Evolutionary conservation across 2,329 filamentous ascomycete genomes (phyloP).

Genomic region (Sporothrix curviconia): DNA sequence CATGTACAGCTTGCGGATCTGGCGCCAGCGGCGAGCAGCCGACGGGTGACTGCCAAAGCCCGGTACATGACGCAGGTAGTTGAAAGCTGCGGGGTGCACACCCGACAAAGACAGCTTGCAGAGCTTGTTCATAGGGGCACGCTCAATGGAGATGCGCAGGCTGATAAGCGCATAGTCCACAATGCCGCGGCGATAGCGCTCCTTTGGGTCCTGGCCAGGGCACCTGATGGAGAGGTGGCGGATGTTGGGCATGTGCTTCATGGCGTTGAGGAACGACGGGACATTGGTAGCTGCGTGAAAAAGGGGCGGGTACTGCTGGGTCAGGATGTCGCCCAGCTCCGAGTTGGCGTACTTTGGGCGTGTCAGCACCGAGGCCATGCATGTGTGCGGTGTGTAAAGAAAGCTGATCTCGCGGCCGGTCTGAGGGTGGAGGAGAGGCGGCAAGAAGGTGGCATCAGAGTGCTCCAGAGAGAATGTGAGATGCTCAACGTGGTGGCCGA

Average conservation of each 20-base stretch:
- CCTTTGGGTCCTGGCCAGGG: conserved; percentile 60
- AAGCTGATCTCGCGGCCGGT: conserved; percentile 75
- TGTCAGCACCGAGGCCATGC: conserved; percentile 53
- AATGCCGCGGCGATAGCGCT: conserved; percentile 67
- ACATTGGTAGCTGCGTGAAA: conserved; percentile 89
- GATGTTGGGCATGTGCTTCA: conserved; percentile 62
- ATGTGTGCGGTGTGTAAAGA: conserved; percentile 71
- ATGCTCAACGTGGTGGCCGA: conserved; percentile 72
- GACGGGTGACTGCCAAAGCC: conserved; percentile 70
- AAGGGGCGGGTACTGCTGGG: conserved; percentile 79
- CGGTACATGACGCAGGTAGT: conserved; percentile 68
- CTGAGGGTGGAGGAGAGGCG: conserved; percentile 71
- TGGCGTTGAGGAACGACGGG: conserved; percentile 70
- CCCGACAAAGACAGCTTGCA: conserved; percentile 64
- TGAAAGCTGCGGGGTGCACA: conserved; percentile 68
- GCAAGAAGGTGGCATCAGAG: conserved; percentile 70
- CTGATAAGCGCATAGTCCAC: conserved; percentile 89
- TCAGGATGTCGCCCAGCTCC: conserved; percentile 73
- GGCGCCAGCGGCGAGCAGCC: conserved; percentile 65
- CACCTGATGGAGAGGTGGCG: conserved; percentile 70
- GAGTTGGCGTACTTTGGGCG: conserved; percentile 73
- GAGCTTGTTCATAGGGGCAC: conserved; percentile 59
- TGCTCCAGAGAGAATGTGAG: conserved; percentile 74
- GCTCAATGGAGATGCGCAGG: conserved; percentile 74
- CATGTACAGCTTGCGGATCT: conserved; percentile 68